Evolutionary conservation across 257 asterid species (phyloP), one percentile per base, ranked within the genome.

Genomic region (Solanum clarkiae): DNA sequence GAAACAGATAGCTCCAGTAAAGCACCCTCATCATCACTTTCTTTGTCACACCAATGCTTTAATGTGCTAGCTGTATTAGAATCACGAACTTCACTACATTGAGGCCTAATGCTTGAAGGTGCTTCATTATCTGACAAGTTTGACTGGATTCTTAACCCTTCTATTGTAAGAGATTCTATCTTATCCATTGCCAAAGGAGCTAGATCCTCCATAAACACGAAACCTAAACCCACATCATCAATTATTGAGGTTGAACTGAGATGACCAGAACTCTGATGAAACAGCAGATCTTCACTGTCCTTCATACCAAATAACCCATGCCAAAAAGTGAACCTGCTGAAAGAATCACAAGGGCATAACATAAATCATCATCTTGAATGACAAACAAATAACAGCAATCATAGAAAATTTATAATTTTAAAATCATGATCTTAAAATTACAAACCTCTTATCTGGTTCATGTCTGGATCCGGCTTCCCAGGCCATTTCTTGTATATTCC

Each of bases 81-180:
- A 56, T 69, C 57, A 29, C 72, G 80, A 87, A 57, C 86, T 56
- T 84, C 85, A 59, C 80, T 45, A 84, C 84, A 87, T 65, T 84
- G 90, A 82, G 87, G 85, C 85, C 85, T 82, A 75, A 91, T 88
- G 86, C 89, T 87, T 40, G 98, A 88, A 62, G 97, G 94, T 40
- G 93, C 88, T 69, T 92, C 98, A 86, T 87, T 91, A 84, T 86
- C 87, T 80, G 92, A 86, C 91, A 92, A 88, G 87, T 93, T 93
- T 11, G 94, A 92, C 89, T 93, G 97, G 88, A 95, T 91, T 91
- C 91, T 93, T 47, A 93, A 87, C 80, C 98, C 98, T 89, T 93
- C 97, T 20, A 93, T 82, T 88, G 93, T 82, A 83, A 94, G 97
- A 82, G 93, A 88, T 89, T 94, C 98, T 65, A 92, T 88, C 74